Evolutionary conservation across 2,329 filamentous ascomycete genomes (phyloP).

Genomic region (Penicillium sp.): DNA sequence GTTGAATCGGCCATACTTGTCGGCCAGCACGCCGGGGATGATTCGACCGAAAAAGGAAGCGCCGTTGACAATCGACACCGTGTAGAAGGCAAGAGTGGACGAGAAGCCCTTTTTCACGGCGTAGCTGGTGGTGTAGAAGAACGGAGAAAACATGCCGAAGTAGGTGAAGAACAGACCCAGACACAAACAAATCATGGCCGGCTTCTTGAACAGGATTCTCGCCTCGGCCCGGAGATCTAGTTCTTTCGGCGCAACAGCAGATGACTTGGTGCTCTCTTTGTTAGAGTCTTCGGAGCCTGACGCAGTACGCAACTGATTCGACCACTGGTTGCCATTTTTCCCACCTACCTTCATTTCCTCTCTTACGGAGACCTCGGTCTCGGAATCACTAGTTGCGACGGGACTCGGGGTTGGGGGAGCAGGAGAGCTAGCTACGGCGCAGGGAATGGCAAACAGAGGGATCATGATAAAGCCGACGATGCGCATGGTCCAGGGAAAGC

Average conservation of each 20-base stretch:
- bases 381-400: neutral
- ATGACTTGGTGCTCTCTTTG: no score
- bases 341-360: neutral
- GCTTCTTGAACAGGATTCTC: conserved; percentile 20
- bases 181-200: conserved; percentile 30
- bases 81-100: conserved; percentile 41
- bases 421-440: conserved; percentile 22
- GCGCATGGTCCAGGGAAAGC: conserved; percentile 44
- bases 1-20: conserved; percentile 40
- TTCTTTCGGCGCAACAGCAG: no score
- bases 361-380: neutral
- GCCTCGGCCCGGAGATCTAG: conserved; percentile 8
- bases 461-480: conserved; percentile 48
- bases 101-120: conserved; percentile 32
- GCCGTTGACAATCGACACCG: conserved; percentile 44
- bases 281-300: no score
- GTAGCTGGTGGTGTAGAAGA: conserved; percentile 44
- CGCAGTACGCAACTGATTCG: no score
- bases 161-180: conserved; percentile 42
- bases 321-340: neutral
- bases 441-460: conserved; percentile 38
- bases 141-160: conserved; percentile 45
- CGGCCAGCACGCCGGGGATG: conserved; percentile 41
- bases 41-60: conserved; percentile 44
- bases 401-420: neutral